Percentiles rank a stretch among this genome's conserved stretches.
phyloP scores from a whole-genome alignment of 2,329 filamentous ascomycete genomes.

The Aplosporella prunicola region DNA sequence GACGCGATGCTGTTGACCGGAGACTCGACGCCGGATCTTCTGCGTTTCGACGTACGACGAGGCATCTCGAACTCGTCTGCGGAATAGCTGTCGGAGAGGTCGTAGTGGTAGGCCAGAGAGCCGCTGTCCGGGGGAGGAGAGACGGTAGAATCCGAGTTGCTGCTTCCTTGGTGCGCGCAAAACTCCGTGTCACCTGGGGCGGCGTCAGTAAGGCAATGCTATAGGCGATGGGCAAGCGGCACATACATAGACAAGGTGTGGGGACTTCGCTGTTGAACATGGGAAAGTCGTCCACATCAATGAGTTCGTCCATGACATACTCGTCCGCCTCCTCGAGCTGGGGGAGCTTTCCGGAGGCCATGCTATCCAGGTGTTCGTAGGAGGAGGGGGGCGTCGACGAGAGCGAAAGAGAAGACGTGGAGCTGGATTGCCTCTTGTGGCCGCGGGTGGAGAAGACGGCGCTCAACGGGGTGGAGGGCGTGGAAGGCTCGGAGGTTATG shows the following conservation, averaged over 20 bases:
- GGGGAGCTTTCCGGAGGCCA: slow-evolving; percentile 59
- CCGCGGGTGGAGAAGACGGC: slow-evolving; percentile 58
- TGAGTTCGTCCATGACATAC: slow-evolving; percentile 59
- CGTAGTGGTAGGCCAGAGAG: slow-evolving; percentile 40
- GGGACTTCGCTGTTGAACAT: slow-evolving; percentile 25
- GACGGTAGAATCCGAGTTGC: slow-evolving; percentile 35
- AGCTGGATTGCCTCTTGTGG: slow-evolving; percentile 61
- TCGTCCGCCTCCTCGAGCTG: slow-evolving; percentile 83
- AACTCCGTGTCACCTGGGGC: slow-evolving; percentile 48
- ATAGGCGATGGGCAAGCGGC: too few relatives aligned
- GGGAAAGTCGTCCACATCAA: slow-evolving; percentile 45
- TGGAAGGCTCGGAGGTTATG: slow-evolving; percentile 56
- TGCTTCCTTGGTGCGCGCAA: slow-evolving; percentile 48
- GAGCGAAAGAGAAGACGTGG: slow-evolving; percentile 66
- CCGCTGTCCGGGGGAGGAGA: too few relatives aligned
- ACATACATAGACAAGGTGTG: slow-evolving; percentile 67
- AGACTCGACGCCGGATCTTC: slow-evolving; percentile 49
- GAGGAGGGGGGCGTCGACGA: slow-evolving; percentile 41
- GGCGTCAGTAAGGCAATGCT: slow-evolving; percentile 13
- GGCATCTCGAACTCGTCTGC: slow-evolving; percentile 47
- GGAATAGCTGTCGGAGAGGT: slow-evolving; percentile 52
- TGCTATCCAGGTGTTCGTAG: slow-evolving; percentile 45
- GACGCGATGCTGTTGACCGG: slow-evolving; percentile 54
- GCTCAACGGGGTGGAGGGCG: slow-evolving; percentile 59
- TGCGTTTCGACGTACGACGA: slow-evolving; percentile 50